Conservation (phyloP, 139 green algal genomes). For the Tetraselmis striata region DNA sequence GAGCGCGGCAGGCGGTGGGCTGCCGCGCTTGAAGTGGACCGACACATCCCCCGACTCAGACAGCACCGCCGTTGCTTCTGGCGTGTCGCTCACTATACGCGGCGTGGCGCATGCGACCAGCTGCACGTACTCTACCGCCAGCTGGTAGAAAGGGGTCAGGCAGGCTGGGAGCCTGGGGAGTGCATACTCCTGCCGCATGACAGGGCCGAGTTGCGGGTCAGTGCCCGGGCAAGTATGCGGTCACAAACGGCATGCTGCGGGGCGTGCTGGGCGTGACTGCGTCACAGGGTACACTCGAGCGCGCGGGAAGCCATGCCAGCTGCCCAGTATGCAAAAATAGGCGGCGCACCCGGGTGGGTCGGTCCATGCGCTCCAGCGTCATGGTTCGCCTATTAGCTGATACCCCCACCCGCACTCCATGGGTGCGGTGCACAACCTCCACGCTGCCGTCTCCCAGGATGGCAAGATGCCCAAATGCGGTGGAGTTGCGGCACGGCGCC, state of each 20-base stretch:
- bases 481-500: background rate
- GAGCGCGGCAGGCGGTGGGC: background rate
- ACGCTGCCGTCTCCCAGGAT: background rate
- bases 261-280: background rate
- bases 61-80: background rate
- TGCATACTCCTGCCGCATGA: background rate
- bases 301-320: too few relatives aligned
- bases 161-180: background rate
- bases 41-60: background rate
- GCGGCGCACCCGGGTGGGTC: background rate
- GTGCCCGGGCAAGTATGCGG: background rate
- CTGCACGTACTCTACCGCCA: background rate
- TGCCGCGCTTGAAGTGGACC: background rate
- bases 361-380: background rate
- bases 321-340: too few relatives aligned
- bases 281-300: too few relatives aligned
- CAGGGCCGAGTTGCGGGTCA: background rate
- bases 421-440: background rate
- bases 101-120: background rate
- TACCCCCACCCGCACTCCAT: background rate
- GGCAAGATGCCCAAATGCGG: background rate
- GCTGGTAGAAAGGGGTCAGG: background rate
- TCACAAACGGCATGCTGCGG: background rate
- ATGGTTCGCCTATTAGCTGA: background rate
- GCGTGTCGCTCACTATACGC: background rate